Base-by-base conservation (phyloP, 495 filamentous ascomycete genomes). In the Penicillium cataractarum region DNA sequence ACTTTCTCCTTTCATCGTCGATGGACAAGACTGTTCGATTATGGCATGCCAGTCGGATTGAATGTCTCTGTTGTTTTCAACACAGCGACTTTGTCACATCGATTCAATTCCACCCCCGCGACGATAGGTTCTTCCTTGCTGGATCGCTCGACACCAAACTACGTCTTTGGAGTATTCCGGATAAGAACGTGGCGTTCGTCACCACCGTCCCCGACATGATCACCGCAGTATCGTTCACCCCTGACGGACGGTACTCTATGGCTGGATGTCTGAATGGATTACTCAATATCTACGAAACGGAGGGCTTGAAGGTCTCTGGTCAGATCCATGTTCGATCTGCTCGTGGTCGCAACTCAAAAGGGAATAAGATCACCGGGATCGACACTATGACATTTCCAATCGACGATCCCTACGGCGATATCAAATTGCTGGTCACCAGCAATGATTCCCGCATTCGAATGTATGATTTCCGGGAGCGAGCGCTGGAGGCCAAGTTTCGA, bases 1-100 rank as follows among this genome's bases (percentile, higher is more conserved):
- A 96, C 66, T 99, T 99, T 65, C 80, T 99, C 55, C 84, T 99
- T 31, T 97, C 94, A 29, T 97, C 93, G 0, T 97, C 93, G 0
- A 98, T 97, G 92, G 95, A 99, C 74, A 97, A 97, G 77, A 98
- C 95, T 3, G 96, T 99, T 26, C 84, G 93, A 17, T 78, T 99
- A 53, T 99, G 95, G 95, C 95, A 98, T 76, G 80, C 94, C 42
- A 93, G 86, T 71, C 82, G 94, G 50, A 71, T 82, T 3, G 93
- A 98, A 72, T 97, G 93, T 69, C 83, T 99, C 5, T 97, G 92
- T 72, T 93, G 91, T 33, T 99, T 99, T 75, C 93, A 95, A 71
- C 95, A 99, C 74, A 93, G 88, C 66, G 95, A 99, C 72, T 96
- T 97, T 69, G 93, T 98, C 51, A 97, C 94, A 0, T 90, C 92